Percentiles rank a stretch among this genome's conserved stretches.
Evolutionary conservation across 2,329 filamentous ascomycete species (phyloP).

Genomic region (Spiromastix sp.): DNA sequence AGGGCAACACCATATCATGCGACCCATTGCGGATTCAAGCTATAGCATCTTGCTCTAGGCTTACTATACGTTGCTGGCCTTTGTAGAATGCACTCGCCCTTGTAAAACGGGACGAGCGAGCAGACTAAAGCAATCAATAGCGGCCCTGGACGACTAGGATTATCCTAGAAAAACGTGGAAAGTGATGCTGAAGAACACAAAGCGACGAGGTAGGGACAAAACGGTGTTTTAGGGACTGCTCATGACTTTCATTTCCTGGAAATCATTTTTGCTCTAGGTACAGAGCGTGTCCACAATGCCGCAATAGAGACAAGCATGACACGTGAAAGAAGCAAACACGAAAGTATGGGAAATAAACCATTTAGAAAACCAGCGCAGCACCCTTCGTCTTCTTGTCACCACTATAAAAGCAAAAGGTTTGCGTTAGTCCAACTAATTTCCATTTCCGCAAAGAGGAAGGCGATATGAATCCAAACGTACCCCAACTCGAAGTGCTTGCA

Average conservation of each 20-base stretch:
- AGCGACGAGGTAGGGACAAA: too few relatives aligned
- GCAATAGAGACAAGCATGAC: conserved; percentile 6
- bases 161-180: too few relatives aligned
- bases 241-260: conserved; percentile 13
- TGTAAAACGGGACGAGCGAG: too few relatives aligned
- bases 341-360: conserved; percentile 30
- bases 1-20: too few relatives aligned
- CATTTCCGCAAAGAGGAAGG: background rate
- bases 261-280: conserved; percentile 10
- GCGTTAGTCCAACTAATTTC: conserved; percentile 19
- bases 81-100: too few relatives aligned
- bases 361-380: conserved; percentile 98
- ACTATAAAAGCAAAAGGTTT: conserved; percentile 44
- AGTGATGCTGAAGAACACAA: too few relatives aligned
- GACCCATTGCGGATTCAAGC: too few relatives aligned
- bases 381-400: conserved; percentile 99
- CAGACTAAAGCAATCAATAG: too few relatives aligned
- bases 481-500: conserved; percentile 99
- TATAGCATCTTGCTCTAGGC: too few relatives aligned
- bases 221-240: conserved; percentile 7
- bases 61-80: too few relatives aligned
- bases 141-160: too few relatives aligned
- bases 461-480: conserved; percentile 46
- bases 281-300: conserved; percentile 10
- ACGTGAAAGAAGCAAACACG: conserved; percentile 4